Base-by-base conservation (phyloP, 345 rosid genomes). In the Durio zibethinus region DNA sequence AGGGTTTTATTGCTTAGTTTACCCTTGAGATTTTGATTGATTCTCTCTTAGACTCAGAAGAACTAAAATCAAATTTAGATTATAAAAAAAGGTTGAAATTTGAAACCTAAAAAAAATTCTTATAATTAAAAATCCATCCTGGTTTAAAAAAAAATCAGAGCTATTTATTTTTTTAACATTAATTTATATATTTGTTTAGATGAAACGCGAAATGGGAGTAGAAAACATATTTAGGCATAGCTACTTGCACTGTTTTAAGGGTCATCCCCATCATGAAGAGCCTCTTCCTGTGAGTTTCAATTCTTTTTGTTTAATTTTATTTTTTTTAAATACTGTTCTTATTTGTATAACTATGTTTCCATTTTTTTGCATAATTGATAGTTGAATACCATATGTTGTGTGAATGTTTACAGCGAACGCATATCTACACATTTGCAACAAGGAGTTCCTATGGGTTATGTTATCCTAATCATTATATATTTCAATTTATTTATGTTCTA, bases 201-300 rank as follows among this genome's bases (percentile, higher is more conserved):
- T 77, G 99, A 93, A 83, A 88, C 92, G 94, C 90, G 0, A 95
- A 95, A 38, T 95, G 99, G 98, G 92, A 93, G 92, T 90, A 91
- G 90, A 93, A 93, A 54, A 88, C 98, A 0, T 90, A 90, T 77
- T 20, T 88, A 20, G 98, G 96, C 14, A 84, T 83, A 68, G 93
- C 82, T 59, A 33, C 87, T 0, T 95, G 99, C 88, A 83, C 91
- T 20, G 63, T 77, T 33, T 62, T 95, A 89, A 88, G 83, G 98
- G 99, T 18, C 99, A 95, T 83, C 90, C 78, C 64, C 99, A 95
- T 85, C 29, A 65, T 40, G 99, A 95, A 12, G 93, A 91, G 43
- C 98, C 93, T 78, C 92, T 97, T n/a, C n/a, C n/a, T 0, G 97
- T 93, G 79, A 90, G 97, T 78, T 76, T 80, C 47, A 10, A 42